Percentiles rank a stretch among this genome's conserved stretches.
Conservation (phyloP, 2,329 filamentous ascomycete genomes). For the Penicillium sp. region DNA sequence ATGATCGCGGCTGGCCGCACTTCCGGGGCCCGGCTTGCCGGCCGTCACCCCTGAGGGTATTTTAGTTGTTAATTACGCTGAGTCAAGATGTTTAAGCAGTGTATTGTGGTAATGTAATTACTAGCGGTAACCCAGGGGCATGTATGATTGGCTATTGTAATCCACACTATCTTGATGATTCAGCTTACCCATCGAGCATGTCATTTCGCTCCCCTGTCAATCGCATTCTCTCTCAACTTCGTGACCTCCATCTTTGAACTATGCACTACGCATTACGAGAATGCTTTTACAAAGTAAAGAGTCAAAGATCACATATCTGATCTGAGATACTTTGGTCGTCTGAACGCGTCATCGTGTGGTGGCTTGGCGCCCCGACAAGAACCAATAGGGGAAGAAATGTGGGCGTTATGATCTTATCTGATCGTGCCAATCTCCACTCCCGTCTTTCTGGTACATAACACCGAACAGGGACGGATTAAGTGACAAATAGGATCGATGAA, state of each 20-base stretch:
- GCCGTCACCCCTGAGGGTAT: slow-evolving; percentile 8
- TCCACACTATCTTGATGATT: slow-evolving; percentile 3
- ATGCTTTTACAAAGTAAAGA: too few relatives aligned
- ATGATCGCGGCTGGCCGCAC: slow-evolving; percentile 32
- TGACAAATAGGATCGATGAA: slow-evolving; percentile 10
- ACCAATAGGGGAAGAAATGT: background rate
- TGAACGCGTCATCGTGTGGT: slow-evolving; percentile 2
- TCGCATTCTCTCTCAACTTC: background rate
- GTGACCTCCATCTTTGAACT: too few relatives aligned
- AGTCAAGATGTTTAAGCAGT: background rate
- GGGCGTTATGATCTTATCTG: slow-evolving; percentile 25
- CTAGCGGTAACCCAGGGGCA: background rate
- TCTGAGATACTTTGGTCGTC: background rate
- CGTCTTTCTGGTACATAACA: slow-evolving; percentile 6
- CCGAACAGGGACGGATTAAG: slow-evolving; percentile 9
- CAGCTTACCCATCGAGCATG: background rate
- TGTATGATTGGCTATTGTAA: background rate
- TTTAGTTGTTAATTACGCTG: background rate
- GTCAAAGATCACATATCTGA: background rate
- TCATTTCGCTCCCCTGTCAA: background rate
- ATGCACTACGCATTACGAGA: too few relatives aligned
- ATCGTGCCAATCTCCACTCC: slow-evolving; percentile 22
- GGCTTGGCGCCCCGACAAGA: slow-evolving; percentile 9
- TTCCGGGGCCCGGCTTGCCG: slow-evolving; percentile 29
- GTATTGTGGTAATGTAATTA: background rate